Base-by-base conservation (phyloP, 257 asterid genomes). In the Euphrasia confusa region DNA sequence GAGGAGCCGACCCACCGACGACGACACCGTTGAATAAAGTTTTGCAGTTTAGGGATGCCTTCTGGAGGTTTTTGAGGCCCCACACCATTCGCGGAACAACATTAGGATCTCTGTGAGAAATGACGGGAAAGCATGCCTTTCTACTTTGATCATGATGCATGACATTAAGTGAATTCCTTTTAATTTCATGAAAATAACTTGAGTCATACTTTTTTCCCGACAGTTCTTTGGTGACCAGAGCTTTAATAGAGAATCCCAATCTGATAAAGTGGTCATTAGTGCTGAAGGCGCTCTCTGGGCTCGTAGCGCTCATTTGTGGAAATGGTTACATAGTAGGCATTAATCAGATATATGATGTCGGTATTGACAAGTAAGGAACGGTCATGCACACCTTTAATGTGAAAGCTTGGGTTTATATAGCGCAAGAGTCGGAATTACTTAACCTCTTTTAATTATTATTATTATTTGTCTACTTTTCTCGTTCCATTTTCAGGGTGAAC, bases 31-130 rank as follows among this genome's bases (percentile, higher is more conserved):
- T 79, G 63, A 80, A 73, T 66, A 89, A 82, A 72, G 52, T 82
- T 67, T 76, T 78, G 58, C 83, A 73, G 18, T 87, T 89, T 76
- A 78, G 77, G 79, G 95, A 89, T 82, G 92, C 99, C 68, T 84
- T 93, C 75, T 93, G 97, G 99, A 83, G 99, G 79, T 93, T 93
- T 68, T 78, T 89, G 40, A 83, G 99, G 81, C 99, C 97, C 26
- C 99, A 89, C 75, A 93, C 99, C 55, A 93, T 93, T 53, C 94
- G 99, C 15, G 99, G 99, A 71, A 93, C 97, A 2, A 75, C 96
- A 12, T 68, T 93, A 72, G 99, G 99, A 79, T 93, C 99, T 28
- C 48, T 69, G 97, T 93, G 79, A 80, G 96, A 68, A 44, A 7
- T 64, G 65, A 58, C 21, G 15, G 2, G 40, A 10, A 7, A n/a